A percentile compares a stretch with the other conserved stretches of the same genome.
Evolutionary conservation across 2,329 filamentous ascomycete genomes (phyloP).

Genomic region (Epichloe elymi): DNA sequence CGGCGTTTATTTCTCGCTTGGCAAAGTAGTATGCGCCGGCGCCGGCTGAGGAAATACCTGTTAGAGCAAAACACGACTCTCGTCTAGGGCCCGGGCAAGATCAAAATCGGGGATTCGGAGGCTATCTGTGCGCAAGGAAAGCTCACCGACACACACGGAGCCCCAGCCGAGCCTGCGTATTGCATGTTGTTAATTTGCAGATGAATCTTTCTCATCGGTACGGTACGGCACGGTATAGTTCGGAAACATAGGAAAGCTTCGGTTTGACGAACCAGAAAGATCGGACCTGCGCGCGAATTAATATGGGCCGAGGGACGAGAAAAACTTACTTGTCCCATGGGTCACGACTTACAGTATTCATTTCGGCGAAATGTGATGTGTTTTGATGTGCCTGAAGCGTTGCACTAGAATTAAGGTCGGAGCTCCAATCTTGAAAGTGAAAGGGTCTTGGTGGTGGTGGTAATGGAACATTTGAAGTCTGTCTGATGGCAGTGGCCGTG

Average conservation of each 20-base stretch:
- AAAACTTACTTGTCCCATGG: background rate
- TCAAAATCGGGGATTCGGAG: background rate
- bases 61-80: background rate
- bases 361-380: slow-evolving; percentile 13
- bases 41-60: slow-evolving; percentile 45
- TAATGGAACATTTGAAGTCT: background rate
- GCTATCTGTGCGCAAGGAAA: slow-evolving; percentile 1
- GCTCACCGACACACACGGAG: slow-evolving; percentile 66
- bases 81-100: no score
- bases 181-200: background rate
- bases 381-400: background rate
- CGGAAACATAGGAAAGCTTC: background rate
- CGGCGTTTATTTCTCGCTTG: slow-evolving; percentile 86
- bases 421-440: background rate
- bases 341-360: slow-evolving; percentile 40
- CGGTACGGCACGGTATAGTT: background rate
- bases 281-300: slow-evolving; percentile 32
- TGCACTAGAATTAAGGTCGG: background rate
- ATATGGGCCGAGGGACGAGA: slow-evolving; percentile 1
- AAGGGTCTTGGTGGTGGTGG: background rate
- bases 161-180: slow-evolving; percentile 81
- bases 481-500: background rate
- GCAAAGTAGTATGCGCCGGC: slow-evolving; percentile 92
- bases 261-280: slow-evolving; percentile 48
- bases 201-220: background rate